These are phyloP conservation scores for Paspalum notatum DNA, from an alignment of 176 grass and related monocot genomes.

Conservation along the genomic window DNA sequence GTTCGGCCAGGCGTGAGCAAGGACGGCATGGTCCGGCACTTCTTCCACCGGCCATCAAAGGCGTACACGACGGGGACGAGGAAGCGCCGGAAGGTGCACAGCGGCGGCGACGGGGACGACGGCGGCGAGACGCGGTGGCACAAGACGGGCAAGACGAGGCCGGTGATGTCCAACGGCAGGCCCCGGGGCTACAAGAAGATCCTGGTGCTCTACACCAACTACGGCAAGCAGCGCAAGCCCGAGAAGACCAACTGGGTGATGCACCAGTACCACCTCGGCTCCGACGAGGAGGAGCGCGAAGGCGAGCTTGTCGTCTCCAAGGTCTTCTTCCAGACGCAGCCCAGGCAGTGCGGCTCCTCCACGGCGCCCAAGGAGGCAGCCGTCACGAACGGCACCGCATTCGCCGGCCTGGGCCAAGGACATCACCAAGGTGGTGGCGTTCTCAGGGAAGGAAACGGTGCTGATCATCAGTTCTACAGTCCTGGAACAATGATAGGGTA, in stretches of 20 bases:
- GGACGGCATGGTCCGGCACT: constrained; percentile 81
- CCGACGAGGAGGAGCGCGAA: constrained; percentile 85
- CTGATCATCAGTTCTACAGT: constrained; percentile 44
- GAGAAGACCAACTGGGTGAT: constrained; percentile 98
- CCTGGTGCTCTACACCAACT: constrained; percentile 92
- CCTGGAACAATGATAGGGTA: constrained; percentile 49
- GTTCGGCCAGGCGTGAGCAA: constrained; percentile 53
- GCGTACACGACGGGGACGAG: constrained; percentile 91
- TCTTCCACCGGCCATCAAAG: constrained; percentile 89
- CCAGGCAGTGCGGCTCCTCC: constrained; percentile 63
- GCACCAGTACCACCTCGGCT: constrained; percentile 93
- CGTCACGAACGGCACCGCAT: not conserved
- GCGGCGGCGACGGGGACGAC: constrained; percentile 56
- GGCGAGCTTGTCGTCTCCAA: constrained; percentile 93
- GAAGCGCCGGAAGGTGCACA: constrained; percentile 86
- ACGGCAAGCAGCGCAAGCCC: constrained; percentile 86
- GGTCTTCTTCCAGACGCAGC: constrained; percentile 94
- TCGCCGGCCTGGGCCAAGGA: not conserved
- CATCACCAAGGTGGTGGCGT: constrained; percentile 32
- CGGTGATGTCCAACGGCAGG: constrained; percentile 53
- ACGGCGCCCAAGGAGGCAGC: constrained; percentile 1
- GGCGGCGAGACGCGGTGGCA: constrained; percentile 94
- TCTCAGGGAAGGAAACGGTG: constrained; percentile 47
- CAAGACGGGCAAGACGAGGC: constrained; percentile 90
- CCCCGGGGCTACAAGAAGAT: constrained; percentile 83